Base-by-base conservation (phyloP, 208 protist species). In the Endotrypanum monterogeii region DNA sequence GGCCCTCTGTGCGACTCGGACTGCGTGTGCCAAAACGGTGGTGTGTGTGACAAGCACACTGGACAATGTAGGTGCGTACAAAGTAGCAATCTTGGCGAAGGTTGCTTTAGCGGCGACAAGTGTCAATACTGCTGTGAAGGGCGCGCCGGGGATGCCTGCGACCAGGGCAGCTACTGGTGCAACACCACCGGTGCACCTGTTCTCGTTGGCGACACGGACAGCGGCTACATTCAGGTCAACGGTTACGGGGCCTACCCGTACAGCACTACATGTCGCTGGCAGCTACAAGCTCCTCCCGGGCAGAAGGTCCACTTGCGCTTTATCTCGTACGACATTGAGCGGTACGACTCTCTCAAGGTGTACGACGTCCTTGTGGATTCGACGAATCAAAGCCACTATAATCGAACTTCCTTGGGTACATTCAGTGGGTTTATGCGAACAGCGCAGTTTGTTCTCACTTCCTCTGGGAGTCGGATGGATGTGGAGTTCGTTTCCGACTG, bases 111-210 rank as follows among this genome's bases (percentile, higher is more conserved):
- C 25, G 91, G 91, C 18, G 44, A 80, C 30, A 72, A 74, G 58
- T 96, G 91, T 60, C 79, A 94, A 82, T 89, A 87, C 76, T 96
- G 91, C 76, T 96, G 91, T 76, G 76, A 70, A 16, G 85, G 80
- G 28, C 87, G 85, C 73, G 72, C 73, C 41, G 91, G 91, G n/a
- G 69, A 78, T 20, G 56, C 54, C 20, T 96, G 91, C 69, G 82
- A 85, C 52, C 65, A 89, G 57, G 67, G 76, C 50, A 94, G 89
- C 71, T 92, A 93, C 71, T 96, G 91, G 89, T 96, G 91, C 72
- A 67, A 86, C 50, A 79, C 80, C 32, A 83, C 61, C 9, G 89
- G 84, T 14, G 63, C 25, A 20, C 58, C 76, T 20, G 83, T 93
- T 41, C 39, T 71, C 14, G 83, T 90, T 7, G 75, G 83, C 67